A percentile compares a stretch with the other conserved stretches of the same genome.
These are phyloP conservation scores for Phalaenopsis aphrodite DNA, from an alignment of 106 monocot genomes.

Conservation along the genomic window DNA sequence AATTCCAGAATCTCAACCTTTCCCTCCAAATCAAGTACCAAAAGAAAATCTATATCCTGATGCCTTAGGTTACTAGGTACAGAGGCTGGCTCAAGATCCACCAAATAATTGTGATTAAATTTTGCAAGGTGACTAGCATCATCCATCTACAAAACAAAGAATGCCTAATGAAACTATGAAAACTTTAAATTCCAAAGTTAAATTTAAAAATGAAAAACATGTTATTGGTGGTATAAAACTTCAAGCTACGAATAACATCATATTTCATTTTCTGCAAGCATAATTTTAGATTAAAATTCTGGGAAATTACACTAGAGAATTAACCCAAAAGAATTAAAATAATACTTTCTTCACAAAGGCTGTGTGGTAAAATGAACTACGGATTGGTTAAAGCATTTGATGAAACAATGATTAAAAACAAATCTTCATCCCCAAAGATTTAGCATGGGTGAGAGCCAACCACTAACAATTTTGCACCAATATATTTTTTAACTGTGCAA, in stretches of 20 bases:
- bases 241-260: background rate
- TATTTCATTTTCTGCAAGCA: background rate
- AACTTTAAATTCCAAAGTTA: background rate
- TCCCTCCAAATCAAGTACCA: conserved; percentile 94
- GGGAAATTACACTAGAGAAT: background rate
- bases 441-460: background rate
- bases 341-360: background rate
- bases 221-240: background rate
- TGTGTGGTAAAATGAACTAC: background rate
- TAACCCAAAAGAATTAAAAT: background rate
- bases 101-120: conserved; percentile 71
- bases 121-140: conserved; percentile 70
- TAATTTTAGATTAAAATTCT: background rate
- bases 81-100: conserved; percentile 44
- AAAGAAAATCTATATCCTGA: conserved; percentile 57
- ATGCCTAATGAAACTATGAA: background rate
- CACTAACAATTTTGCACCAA: background rate
- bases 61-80: conserved; percentile 17
- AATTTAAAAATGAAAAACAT: background rate
- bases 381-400: background rate
- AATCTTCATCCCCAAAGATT: background rate
- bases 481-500: background rate
- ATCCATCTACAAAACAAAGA: conserved; percentile 40
- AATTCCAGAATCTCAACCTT: conserved; percentile 98
- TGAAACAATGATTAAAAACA: background rate